These are phyloP conservation scores for Debaryomycetaceae sp. DNA, from an alignment of 1,139 yeast species.

Conservation along the genomic window DNA sequence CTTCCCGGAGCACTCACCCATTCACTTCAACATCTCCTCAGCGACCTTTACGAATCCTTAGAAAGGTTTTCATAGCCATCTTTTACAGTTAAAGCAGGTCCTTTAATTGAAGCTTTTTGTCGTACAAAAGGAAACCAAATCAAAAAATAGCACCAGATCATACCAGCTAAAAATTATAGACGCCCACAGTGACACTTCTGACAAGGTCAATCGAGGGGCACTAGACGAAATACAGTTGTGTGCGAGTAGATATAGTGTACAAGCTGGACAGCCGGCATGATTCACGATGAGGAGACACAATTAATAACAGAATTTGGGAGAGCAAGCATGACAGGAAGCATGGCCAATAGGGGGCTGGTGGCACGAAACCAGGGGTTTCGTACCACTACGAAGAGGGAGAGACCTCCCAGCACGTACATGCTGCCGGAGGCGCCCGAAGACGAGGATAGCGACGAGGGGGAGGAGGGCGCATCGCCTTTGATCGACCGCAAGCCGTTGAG, in stretches of 20 bases:
- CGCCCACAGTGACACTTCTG: not conserved
- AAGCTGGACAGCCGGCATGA: not conserved
- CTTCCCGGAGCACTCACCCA: not conserved
- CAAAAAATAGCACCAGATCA: not conserved
- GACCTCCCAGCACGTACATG: slow-evolving; percentile 28
- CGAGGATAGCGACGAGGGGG: slow-evolving; percentile 11
- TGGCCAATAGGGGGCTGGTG: not conserved
- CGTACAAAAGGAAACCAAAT: not conserved
- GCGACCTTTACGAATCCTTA: not conserved
- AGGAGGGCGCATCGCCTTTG: slow-evolving; percentile 14
- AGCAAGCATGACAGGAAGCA: not conserved
- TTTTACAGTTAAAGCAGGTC: not conserved
- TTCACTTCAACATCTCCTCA: not conserved
- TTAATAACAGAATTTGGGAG: not conserved
- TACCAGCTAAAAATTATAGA: not conserved
- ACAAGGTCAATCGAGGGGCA: not conserved
- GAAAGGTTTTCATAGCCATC: not conserved
- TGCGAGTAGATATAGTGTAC: not conserved
- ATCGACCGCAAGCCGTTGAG: slow-evolving; percentile 22
- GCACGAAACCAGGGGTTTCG: slow-evolving; percentile 1
- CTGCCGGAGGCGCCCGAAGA: slow-evolving; percentile 43
- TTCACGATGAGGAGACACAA: not conserved
- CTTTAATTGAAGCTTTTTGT: not conserved
- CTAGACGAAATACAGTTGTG: not conserved
- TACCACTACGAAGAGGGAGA: slow-evolving; percentile 15